Evolutionary conservation across 2,329 filamentous ascomycete species (phyloP).

Genomic region (Botryotinia globosa): DNA sequence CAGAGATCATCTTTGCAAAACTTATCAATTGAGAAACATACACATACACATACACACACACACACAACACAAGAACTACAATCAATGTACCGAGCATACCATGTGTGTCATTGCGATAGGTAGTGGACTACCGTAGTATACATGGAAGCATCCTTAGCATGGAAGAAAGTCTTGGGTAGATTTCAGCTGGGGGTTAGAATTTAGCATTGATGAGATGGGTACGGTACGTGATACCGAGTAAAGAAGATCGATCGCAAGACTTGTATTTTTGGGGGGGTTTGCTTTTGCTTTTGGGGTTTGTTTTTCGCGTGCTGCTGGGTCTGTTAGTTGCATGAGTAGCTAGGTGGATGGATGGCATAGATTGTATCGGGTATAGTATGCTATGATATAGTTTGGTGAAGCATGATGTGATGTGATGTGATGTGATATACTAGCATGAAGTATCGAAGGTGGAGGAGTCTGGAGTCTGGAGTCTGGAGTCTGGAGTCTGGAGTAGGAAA

Average conservation of each 20-base stretch:
- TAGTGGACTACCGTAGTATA: background rate
- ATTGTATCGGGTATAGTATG: background rate
- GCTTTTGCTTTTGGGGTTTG: background rate
- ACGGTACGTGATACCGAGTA: background rate
- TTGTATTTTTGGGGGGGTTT: background rate
- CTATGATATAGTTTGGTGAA: no score
- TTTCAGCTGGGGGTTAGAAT: background rate
- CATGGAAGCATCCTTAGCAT: background rate
- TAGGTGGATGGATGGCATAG: background rate
- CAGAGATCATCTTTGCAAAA: background rate
- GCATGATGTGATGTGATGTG: no score
- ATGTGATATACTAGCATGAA: background rate
- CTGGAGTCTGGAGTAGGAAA: background rate
- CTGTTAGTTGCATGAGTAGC: background rate
- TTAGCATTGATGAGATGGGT: background rate
- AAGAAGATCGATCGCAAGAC: background rate
- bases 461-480: background rate
- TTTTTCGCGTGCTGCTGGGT: background rate
- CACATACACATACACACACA: background rate
- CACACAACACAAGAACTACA: background rate
- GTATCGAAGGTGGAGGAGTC: background rate
- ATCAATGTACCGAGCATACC: background rate
- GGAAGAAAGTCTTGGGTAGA: background rate
- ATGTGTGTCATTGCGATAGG: background rate
- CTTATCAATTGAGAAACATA: background rate